These are phyloP conservation scores for Tylopilus sp. DNA, from an alignment of 768 basidiomycete genomes.

Conservation along the genomic window DNA sequence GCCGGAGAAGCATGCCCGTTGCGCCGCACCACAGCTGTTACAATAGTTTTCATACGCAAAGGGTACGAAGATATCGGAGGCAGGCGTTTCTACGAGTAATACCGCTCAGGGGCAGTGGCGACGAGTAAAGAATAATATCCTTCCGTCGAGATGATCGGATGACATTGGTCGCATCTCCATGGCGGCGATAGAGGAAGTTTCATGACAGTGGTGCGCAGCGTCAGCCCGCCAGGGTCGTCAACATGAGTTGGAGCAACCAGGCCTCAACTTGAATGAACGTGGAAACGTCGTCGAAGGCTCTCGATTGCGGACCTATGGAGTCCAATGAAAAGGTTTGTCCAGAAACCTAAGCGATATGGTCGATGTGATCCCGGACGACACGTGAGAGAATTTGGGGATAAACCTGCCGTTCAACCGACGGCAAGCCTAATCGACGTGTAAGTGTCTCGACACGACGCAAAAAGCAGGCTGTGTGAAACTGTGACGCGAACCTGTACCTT, in stretches of 20 bases:
- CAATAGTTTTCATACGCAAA: slow-evolving; percentile 15
- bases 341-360: slow-evolving; percentile 3
- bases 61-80: slow-evolving; percentile 7
- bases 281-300: slow-evolving; percentile 14
- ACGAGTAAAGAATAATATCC: slow-evolving; percentile 16
- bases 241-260: slow-evolving; percentile 16
- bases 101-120: slow-evolving; percentile 26
- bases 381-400: slow-evolving; percentile 5
- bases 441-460: slow-evolving; percentile 4
- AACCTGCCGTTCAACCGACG: neutral
- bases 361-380: slow-evolving; percentile 6
- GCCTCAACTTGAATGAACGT: slow-evolving; percentile 9
- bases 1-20: slow-evolving; percentile 24
- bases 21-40: slow-evolving; percentile 17
- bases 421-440: slow-evolving; percentile 12
- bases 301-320: neutral
- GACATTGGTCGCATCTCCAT: slow-evolving; percentile 16
- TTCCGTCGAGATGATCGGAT: slow-evolving; percentile 2
- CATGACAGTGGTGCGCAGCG: slow-evolving; percentile 1
- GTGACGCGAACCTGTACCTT: slow-evolving; percentile 10
- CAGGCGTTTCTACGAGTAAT: slow-evolving; percentile 20
- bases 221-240: slow-evolving; percentile 25
- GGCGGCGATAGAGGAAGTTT: slow-evolving; percentile 26
- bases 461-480: slow-evolving; percentile 1
- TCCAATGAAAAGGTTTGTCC: neutral